Conservation (phyloP, 805 yeast genomes). For the Brettanomyces naardenensis region DNA sequence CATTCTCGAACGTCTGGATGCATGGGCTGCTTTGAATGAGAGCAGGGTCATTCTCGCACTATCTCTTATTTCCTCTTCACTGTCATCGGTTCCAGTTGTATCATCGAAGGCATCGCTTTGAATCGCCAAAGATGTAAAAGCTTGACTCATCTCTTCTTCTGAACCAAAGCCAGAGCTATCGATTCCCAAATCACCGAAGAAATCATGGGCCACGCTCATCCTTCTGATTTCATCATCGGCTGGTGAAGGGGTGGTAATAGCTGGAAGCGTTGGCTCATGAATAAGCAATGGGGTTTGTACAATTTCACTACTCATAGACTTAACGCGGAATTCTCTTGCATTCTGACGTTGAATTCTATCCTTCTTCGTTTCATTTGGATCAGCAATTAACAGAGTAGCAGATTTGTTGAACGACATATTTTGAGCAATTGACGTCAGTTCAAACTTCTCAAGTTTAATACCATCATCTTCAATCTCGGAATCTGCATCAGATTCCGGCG, state of each 20-base stretch:
- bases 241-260: not conserved
- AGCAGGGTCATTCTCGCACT: no score
- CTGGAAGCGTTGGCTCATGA: not conserved
- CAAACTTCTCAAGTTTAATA: constrained; percentile 12
- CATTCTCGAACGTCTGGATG: no score
- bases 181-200: not conserved
- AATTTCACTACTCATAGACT: not conserved
- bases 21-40: no score
- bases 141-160: not conserved
- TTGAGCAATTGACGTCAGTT: constrained; percentile 7
- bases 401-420: not conserved
- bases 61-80: not conserved
- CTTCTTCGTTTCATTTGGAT: not conserved
- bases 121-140: not conserved
- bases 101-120: not conserved
- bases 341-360: not conserved
- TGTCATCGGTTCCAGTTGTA: not conserved
- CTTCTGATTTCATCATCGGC: not conserved
- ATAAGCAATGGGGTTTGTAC: not conserved
- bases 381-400: not conserved
- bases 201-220: not conserved
- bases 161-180: not conserved
- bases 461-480: constrained; percentile 11
- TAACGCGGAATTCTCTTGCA: not conserved
- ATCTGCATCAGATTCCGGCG: constrained; percentile 3